A percentile compares a stretch with the other conserved stretches of the same genome.
These are phyloP conservation scores for Pseudevernia furfuracea DNA, from an alignment of 495 filamentous ascomycete species.

Conservation along the genomic window DNA sequence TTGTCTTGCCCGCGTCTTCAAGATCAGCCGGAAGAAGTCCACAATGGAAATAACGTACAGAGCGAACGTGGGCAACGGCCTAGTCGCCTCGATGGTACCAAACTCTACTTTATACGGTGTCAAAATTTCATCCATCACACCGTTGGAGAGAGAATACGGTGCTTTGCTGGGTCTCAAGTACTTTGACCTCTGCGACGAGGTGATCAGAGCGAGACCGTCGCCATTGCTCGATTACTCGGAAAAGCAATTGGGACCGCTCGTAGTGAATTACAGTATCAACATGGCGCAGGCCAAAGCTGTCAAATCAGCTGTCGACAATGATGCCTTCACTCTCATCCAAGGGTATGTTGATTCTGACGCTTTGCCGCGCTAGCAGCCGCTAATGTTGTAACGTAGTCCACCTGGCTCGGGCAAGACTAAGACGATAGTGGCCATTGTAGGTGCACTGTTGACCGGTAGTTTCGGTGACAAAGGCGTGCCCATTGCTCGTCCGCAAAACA, in stretches of 20 bases:
- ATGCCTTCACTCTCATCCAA: conserved; percentile 92
- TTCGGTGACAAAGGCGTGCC: conserved; percentile 45
- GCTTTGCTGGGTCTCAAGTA: conserved; percentile 83
- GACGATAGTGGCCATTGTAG: conserved; percentile 93
- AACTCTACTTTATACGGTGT: conserved; percentile 61
- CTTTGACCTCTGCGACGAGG: conserved; percentile 89
- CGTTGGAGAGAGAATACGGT: conserved; percentile 90
- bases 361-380: conserved; percentile 1
- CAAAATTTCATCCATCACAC: conserved; percentile 79
- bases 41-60: conserved; percentile 76
- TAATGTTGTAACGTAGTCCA: conserved; percentile 42
- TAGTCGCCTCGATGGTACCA: conserved; percentile 45
- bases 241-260: conserved; percentile 56
- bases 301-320: conserved; percentile 82
- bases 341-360: conserved; percentile 44
- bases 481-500: conserved; percentile 42
- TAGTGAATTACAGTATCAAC: conserved; percentile 75
- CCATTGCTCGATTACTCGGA: conserved; percentile 73
- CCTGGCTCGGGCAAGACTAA: conserved; percentile 98
- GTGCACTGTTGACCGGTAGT: conserved; percentile 65
- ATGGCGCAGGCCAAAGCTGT: conserved; percentile 87
- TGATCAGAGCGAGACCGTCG: conserved; percentile 80
- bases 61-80: conserved; percentile 56
- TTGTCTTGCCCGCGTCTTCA: conserved; percentile 77
- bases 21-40: conserved; percentile 69